These are phyloP conservation scores for Rhodotorula diobovata DNA, from an alignment of 768 basidiomycete genomes.

Conservation along the genomic window DNA sequence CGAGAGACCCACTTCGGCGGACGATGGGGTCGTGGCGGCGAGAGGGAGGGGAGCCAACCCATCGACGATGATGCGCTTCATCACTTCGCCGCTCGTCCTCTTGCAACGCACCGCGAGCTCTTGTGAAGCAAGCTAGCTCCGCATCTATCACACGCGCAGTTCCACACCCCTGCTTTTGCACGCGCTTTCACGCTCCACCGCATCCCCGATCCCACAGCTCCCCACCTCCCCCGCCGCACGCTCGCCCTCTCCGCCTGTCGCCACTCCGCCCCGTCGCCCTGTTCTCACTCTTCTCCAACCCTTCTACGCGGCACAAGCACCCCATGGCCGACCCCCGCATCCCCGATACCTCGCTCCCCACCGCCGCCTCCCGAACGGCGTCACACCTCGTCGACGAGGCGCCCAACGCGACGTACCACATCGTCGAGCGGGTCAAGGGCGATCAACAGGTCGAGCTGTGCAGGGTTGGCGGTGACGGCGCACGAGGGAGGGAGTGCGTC, in stretches of 20 bases:
- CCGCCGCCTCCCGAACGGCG: not conserved
- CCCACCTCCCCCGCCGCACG: too few relatives aligned
- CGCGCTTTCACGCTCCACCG: too few relatives aligned
- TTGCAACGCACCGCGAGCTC: too few relatives aligned
- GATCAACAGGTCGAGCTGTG: conserved; percentile 20
- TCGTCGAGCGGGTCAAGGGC: conserved; percentile 24
- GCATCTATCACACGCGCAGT: too few relatives aligned
- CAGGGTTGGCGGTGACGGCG: not conserved
- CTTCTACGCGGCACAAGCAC: not conserved
- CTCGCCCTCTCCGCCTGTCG: rapidly evolving
- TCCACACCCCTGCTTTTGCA: too few relatives aligned
- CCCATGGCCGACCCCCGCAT: conserved; percentile 9
- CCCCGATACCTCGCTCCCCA: conserved; percentile 2
- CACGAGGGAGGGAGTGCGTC: not conserved
- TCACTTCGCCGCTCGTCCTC: too few relatives aligned
- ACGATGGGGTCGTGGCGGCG: too few relatives aligned
- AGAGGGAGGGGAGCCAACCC: too few relatives aligned
- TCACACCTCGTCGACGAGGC: not conserved
- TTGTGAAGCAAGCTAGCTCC: too few relatives aligned
- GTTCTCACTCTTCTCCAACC: not conserved
- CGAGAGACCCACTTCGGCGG: too few relatives aligned
- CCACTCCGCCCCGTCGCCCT: not conserved
- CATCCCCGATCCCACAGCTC: too few relatives aligned
- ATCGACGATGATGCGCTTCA: too few relatives aligned
- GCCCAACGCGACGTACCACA: conserved; percentile 22